Conservation (phyloP, 108 stramenopile genomes). For the Discostella pseudostelligera region DNA sequence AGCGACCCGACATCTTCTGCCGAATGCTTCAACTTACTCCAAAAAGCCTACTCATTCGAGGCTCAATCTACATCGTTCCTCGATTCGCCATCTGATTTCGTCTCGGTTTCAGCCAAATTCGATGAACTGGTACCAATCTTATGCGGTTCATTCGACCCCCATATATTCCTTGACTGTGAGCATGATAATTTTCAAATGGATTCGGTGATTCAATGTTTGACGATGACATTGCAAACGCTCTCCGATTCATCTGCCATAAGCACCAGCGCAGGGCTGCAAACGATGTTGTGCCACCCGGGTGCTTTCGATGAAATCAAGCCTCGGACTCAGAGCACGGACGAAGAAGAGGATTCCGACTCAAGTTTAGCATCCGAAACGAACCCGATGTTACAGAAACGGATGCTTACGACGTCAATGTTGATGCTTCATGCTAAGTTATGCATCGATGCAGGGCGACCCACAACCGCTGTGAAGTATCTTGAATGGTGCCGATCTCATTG, state of each 20-base stretch:
- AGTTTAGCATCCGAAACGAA: neutral
- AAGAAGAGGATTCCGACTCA: neutral
- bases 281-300: neutral
- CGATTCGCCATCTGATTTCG: conserved; percentile 19
- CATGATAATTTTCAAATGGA: neutral
- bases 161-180: conserved; percentile 2
- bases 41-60: conserved; percentile 22
- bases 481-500: conserved; percentile 16
- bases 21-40: conserved; percentile 27
- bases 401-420: conserved; percentile 14
- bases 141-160: neutral
- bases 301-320: neutral
- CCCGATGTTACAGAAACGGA: conserved; percentile 12
- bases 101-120: conserved; percentile 35
- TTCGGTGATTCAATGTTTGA: neutral
- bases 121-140: conserved; percentile 18
- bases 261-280: neutral
- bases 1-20: conserved; percentile 25
- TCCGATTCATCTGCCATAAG: neutral
- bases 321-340: neutral
- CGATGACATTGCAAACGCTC: neutral
- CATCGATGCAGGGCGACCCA: conserved; percentile 15
- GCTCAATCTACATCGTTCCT: conserved; percentile 7
- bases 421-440: conserved; percentile 22
- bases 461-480: conserved; percentile 19